These are phyloP conservation scores for Penicillium samsonianum DNA, from an alignment of 495 filamentous ascomycete genomes.

Conservation along the genomic window DNA sequence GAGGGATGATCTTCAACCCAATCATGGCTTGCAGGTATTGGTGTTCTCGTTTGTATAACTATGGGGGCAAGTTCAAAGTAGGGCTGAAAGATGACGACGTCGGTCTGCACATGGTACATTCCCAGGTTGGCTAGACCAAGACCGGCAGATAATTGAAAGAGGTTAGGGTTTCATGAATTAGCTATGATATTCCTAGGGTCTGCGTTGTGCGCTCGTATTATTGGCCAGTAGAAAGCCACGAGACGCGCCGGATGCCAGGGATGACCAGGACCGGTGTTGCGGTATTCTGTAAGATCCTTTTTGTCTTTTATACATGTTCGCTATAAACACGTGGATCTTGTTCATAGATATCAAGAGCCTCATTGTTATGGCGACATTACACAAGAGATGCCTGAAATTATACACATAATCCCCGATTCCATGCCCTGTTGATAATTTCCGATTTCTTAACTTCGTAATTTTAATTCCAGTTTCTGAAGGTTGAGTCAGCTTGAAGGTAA, in stretches of 20 bases:
- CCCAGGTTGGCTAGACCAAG: background rate
- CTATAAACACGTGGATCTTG: background rate
- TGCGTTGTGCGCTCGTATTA: background rate
- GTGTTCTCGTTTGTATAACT: slow-evolving; percentile 1
- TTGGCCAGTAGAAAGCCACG: slow-evolving; percentile 3
- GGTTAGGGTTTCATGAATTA: background rate
- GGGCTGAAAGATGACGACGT: slow-evolving; percentile 12
- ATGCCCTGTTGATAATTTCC: background rate
- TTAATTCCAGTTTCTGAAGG: background rate
- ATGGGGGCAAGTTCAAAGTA: background rate
- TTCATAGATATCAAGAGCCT: background rate
- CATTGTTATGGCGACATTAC: background rate
- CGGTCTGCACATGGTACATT: background rate
- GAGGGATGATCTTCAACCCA: slow-evolving; percentile 1
- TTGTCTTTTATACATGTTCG: background rate
- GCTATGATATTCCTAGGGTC: background rate
- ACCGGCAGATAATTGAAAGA: background rate
- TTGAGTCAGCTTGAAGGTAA: slow-evolving; percentile 11
- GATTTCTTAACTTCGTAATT: background rate
- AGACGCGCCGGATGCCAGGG: background rate
- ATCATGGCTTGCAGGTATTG: slow-evolving; percentile 1
- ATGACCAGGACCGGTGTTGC: background rate
- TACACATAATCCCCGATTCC: background rate
- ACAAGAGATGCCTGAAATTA: background rate
- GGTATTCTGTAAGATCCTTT: background rate